Evolutionary conservation across 805 yeast species (phyloP).

Genomic region (Kazachstania kunashirensis): DNA sequence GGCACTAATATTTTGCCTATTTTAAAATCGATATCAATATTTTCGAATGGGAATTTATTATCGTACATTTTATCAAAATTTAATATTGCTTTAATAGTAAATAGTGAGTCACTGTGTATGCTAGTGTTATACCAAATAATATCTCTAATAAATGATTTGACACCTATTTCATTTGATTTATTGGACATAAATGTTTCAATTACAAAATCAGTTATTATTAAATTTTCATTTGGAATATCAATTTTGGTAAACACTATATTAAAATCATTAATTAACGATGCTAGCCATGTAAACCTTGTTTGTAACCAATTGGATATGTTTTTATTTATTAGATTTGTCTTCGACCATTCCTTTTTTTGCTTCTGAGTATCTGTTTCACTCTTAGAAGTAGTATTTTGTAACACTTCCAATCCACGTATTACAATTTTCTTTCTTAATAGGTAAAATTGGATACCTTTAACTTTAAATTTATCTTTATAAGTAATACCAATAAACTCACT

Average conservation of each 20-base stretch:
- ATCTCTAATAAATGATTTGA: conserved; percentile 7
- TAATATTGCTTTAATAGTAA: background rate
- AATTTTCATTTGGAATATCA: conserved; percentile 1
- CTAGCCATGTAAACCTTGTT: background rate
- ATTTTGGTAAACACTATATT: conserved; percentile 6
- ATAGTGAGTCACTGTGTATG: conserved; percentile 6
- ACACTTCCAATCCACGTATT: conserved; percentile 4
- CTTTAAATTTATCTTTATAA: conserved; percentile 7
- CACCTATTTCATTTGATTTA: background rate
- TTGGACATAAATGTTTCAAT: conserved; percentile 1
- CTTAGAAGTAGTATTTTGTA: background rate
- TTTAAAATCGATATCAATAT: conserved; percentile 13
- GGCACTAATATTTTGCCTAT: conserved; percentile 17
- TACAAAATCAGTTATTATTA: conserved; percentile 3
- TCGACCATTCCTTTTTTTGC: background rate
- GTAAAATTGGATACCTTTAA: conserved; percentile 14
- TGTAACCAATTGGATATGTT: conserved; percentile 4
- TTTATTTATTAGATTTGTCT: background rate
- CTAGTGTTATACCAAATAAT: conserved; percentile 6
- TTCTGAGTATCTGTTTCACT: background rate
- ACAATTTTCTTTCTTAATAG: conserved; percentile 14
- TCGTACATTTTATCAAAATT: conserved; percentile 2
- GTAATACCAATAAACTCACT: conserved; percentile 10
- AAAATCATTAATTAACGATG: conserved; percentile 6
- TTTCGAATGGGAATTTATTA: conserved; percentile 6